Conservation (phyloP, 371 early-diverging fungal species). For the Fennellomyces sp. region DNA sequence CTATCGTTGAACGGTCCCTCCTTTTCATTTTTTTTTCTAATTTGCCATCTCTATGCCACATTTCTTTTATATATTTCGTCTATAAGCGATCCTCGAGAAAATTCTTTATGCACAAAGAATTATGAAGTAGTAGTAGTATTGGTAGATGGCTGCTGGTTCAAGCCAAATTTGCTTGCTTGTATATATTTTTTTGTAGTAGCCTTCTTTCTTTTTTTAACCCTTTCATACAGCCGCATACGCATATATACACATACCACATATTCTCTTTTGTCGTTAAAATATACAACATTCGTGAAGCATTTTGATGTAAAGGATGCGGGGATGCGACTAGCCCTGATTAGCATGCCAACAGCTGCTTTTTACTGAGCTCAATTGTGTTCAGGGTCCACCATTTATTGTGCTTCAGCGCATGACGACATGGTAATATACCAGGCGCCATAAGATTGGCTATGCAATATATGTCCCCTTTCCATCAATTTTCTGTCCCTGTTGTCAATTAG, state of each 20-base stretch:
- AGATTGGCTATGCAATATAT: constrained; percentile 4
- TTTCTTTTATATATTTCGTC: not conserved
- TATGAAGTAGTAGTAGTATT: constrained; percentile 10
- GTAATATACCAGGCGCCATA: not conserved
- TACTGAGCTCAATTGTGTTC: not conserved
- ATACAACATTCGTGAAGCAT: not conserved
- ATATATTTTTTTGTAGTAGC: constrained; percentile 8
- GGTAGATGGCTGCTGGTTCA: constrained; percentile 7
- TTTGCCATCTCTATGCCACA: constrained; percentile 5
- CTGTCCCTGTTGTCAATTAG: not conserved
- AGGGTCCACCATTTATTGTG: not conserved
- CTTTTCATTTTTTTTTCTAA: constrained; percentile 1
- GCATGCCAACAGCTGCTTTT: not conserved
- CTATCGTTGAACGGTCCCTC: constrained; percentile 4
- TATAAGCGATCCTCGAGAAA: not conserved
- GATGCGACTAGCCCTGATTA: constrained; percentile 2
- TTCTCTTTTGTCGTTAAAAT: not conserved
- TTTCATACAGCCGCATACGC: not conserved
- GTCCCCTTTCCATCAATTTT: not conserved
- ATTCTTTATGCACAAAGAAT: constrained; percentile 3
- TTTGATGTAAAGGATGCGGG: too few species aligned
- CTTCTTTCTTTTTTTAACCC: not conserved
- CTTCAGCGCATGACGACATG: not conserved
- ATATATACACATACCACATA: not conserved
- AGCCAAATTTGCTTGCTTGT: constrained; percentile 10